A percentile compares a stretch with the other conserved stretches of the same genome.
phyloP scores from a whole-genome alignment of 1,284 basidiomycete genomes.

The Tetrapyrgos nigripes region DNA sequence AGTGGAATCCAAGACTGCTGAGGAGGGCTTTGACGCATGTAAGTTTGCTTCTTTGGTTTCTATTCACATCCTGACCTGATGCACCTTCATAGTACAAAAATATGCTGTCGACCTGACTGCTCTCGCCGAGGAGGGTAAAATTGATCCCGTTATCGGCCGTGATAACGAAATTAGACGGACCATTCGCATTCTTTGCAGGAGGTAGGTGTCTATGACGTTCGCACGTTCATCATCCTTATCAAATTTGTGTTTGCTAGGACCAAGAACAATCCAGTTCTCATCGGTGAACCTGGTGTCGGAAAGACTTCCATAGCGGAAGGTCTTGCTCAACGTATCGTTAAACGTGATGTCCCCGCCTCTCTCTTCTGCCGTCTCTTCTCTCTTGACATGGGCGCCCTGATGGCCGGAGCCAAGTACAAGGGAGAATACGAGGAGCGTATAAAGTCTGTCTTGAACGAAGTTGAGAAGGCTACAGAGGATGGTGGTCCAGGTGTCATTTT shows the following conservation, averaged over 20 bases:
- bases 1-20: conserved; percentile 83
- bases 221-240: conserved; percentile 20
- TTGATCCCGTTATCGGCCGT: conserved; percentile 93
- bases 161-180: conserved; percentile 86
- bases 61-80: background rate
- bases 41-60: background rate
- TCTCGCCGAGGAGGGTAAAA: conserved; percentile 88
- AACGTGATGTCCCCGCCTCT: conserved; percentile 92
- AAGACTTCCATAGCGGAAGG: conserved; percentile 97
- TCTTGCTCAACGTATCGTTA: conserved; percentile 94
- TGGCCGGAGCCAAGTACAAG: conserved; percentile 96
- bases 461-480: conserved; percentile 89
- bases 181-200: conserved; percentile 77
- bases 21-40: conserved; percentile 85
- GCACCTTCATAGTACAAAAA: conserved; percentile 58
- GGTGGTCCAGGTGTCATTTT: conserved; percentile 86
- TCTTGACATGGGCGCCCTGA: conserved; percentile 93
- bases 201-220: conserved; percentile 43
- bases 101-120: conserved; percentile 89
- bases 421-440: conserved; percentile 98
- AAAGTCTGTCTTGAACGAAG: conserved; percentile 91
- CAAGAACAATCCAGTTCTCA: conserved; percentile 93
- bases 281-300: conserved; percentile 94
- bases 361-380: conserved; percentile 87
- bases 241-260: conserved; percentile 53